Conservation (phyloP, 2,329 filamentous ascomycete genomes). For the Colletotrichum orchidophilum region DNA sequence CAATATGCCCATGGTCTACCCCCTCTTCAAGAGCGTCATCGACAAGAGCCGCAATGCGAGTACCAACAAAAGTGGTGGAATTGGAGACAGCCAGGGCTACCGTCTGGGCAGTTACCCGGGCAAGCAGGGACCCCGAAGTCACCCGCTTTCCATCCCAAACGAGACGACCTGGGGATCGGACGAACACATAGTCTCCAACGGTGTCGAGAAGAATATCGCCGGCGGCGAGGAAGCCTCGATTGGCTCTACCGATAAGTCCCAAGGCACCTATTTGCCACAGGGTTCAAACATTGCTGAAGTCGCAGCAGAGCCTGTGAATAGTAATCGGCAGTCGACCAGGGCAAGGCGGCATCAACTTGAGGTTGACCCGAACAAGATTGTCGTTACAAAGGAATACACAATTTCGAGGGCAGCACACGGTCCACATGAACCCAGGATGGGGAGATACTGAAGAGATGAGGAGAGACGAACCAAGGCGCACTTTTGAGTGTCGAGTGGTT, state of each 20-base stretch:
- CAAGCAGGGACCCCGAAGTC: background rate
- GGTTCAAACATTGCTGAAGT: background rate
- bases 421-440: background rate
- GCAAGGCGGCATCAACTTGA: background rate
- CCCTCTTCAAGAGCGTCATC: slow-evolving; percentile 40
- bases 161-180: slow-evolving; percentile 11
- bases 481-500: background rate
- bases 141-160: slow-evolving; percentile 4
- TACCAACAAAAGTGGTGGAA: slow-evolving; percentile 4
- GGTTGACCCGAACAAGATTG: background rate
- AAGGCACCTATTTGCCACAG: background rate
- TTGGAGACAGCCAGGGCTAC: slow-evolving; percentile 14
- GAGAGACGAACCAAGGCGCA: background rate
- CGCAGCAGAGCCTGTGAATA: background rate
- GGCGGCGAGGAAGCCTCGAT: slow-evolving; percentile 6
- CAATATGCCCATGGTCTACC: slow-evolving; percentile 51
- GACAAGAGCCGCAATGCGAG: slow-evolving; percentile 35
- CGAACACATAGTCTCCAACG: slow-evolving; percentile 12
- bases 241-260: background rate
- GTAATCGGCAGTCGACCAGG: background rate
- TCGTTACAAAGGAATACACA: slow-evolving; percentile 11
- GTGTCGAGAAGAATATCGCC: background rate
- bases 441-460: background rate
- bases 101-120: slow-evolving; percentile 21
- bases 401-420: background rate